Base-by-base conservation (phyloP, 2,329 filamentous ascomycete species). In the Tothia fuscella region DNA sequence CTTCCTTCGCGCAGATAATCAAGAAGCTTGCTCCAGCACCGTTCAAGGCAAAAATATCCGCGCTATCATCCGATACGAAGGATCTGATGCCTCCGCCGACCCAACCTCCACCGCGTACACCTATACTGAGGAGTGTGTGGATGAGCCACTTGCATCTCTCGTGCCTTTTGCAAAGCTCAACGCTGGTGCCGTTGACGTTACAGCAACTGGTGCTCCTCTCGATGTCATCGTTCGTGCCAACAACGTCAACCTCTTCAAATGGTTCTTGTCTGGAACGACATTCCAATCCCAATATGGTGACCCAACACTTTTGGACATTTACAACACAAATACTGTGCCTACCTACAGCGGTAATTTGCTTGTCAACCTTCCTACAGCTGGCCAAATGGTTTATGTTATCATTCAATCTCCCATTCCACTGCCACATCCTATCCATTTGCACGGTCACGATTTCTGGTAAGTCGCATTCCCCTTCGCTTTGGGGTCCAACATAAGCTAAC, bases 251-350 rank as follows among this genome's bases (percentile, higher is more conserved):
- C 48, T 65, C 7, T 63, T 58, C 55, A 56, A 59, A 10, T 67
- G 62, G 63, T 57, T 53, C 32, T 49, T 66, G 7, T 58, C 58
- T 42, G 59, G 56, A 45, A 62, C 56, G 1, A 59, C 57, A 13
- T 61, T 66, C 53, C 30, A 53, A 1, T 52, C 56, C 5, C 51
- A 63, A 5, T 66, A 60, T 57, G 48, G 42, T 3, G 49, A 65
- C 35, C 63, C 63, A 7, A 64, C 62, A 0, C 51, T 64, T 0
- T 43, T 54, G 9, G 54, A 58, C 36, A 51, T 66, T 24, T 28
- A 58, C 13, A 48, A 56, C 20, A 55, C 57, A 26, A 50, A 52
- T 35, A 56, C 54, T 5, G 51, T 59, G 1, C 61, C 53, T 40
- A 49, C 46, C 2, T 52, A 55, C 43, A 53, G 51, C 13, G 56